Conservation (phyloP, 108 stramenopile species). For the Cyclotella sp. region DNA sequence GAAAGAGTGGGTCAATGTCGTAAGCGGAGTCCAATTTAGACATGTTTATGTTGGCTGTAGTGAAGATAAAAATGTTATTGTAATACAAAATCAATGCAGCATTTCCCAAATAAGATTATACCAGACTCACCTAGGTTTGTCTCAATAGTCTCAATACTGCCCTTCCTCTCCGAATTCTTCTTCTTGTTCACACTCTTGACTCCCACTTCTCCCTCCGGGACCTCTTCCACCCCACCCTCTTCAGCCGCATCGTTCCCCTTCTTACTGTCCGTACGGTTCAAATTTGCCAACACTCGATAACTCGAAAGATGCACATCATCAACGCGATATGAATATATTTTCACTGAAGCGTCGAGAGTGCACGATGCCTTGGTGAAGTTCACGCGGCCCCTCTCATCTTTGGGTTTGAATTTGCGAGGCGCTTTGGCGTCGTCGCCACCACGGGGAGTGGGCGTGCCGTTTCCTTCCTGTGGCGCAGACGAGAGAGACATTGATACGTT, state of each 20-base stretch:
- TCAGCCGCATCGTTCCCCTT: constrained; percentile 34
- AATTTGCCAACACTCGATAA: constrained; percentile 94
- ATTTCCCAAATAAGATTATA: background rate
- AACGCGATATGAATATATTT: constrained; percentile 97
- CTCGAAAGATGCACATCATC: constrained; percentile 94
- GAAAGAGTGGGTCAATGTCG: constrained; percentile 97
- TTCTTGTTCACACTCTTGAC: constrained; percentile 26
- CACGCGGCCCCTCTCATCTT: constrained; percentile 57
- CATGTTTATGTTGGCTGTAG: constrained; percentile 87
- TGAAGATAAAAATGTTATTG: background rate
- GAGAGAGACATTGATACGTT: background rate
- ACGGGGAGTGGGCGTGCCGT: background rate
- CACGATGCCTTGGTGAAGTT: constrained; percentile 98
- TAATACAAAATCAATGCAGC: constrained; percentile 8
- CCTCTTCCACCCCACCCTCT: constrained; percentile 5
- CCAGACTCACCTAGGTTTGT: constrained; percentile 70
- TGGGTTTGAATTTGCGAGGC: constrained; percentile 26
- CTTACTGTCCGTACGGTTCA: constrained; percentile 82
- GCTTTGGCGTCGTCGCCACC: constrained; percentile 8
- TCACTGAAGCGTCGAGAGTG: constrained; percentile 96
- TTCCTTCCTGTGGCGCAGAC: background rate
- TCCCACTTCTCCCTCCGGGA: constrained; percentile 23
- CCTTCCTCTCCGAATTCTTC: constrained; percentile 32
- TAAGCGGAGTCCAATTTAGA: constrained; percentile 92
- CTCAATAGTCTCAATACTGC: constrained; percentile 71